These are phyloP conservation scores for Claviceps sorghi DNA, from an alignment of 2,329 filamentous ascomycete species.

Conservation along the genomic window DNA sequence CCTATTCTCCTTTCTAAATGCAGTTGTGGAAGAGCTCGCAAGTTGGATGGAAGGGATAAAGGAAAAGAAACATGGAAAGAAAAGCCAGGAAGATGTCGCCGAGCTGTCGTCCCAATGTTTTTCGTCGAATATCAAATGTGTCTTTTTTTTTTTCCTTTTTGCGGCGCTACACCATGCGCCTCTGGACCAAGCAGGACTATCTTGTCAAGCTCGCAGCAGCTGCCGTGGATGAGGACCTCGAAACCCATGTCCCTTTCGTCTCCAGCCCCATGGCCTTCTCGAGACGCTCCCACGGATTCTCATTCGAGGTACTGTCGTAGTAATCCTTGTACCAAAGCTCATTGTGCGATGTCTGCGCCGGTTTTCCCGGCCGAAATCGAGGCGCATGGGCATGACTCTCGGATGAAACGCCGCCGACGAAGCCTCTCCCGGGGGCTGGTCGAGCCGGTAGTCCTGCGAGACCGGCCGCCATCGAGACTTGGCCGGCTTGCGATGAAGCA, in stretches of 20 bases:
- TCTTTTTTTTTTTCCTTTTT: background rate
- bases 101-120: background rate
- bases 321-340: slow-evolving; percentile 35
- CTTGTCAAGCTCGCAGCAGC: background rate
- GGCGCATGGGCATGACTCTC: background rate
- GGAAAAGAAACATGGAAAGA: background rate
- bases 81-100: background rate
- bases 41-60: too few relatives aligned
- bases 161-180: too few relatives aligned
- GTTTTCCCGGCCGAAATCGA: background rate
- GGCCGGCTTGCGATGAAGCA: background rate
- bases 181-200: background rate
- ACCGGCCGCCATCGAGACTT: slow-evolving; percentile 14
- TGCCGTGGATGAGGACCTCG: slow-evolving; percentile 1
- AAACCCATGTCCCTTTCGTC: slow-evolving; percentile 31
- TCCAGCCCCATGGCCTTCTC: slow-evolving; percentile 32
- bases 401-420: slow-evolving; percentile 1
- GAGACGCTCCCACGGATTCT: slow-evolving; percentile 55
- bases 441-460: slow-evolving; percentile 20
- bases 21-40: too few relatives aligned
- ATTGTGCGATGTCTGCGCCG: background rate
- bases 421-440: slow-evolving; percentile 11
- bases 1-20: background rate
- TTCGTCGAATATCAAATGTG: background rate
- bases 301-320: slow-evolving; percentile 53